Percentiles rank a stretch among this genome's conserved stretches.
Conservation (phyloP, 768 basidiomycete genomes). For the Boletus tomentosulus region DNA sequence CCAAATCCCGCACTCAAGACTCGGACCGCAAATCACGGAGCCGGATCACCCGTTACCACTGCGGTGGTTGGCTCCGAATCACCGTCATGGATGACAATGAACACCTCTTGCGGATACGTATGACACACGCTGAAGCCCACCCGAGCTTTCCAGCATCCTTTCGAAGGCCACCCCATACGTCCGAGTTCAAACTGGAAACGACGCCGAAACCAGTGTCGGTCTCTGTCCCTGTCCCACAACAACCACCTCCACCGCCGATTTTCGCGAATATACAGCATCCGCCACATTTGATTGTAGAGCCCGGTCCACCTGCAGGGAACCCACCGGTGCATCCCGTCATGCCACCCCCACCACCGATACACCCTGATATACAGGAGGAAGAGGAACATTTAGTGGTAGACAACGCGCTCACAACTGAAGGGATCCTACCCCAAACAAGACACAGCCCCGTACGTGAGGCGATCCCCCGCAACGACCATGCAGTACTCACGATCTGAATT, state of each 20-base stretch:
- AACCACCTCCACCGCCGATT: slow-evolving; percentile 14
- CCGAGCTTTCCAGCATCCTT: slow-evolving; percentile 32
- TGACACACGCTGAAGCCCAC: slow-evolving; percentile 34
- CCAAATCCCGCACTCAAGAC: slow-evolving; percentile 32
- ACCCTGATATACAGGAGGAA: slow-evolving; percentile 11
- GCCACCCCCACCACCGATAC: slow-evolving; percentile 6
- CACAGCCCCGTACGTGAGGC: slow-evolving; percentile 14
- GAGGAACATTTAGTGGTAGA: slow-evolving; percentile 17
- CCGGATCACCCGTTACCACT: slow-evolving; percentile 33
- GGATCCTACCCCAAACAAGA: slow-evolving; percentile 11
- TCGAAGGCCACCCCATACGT: slow-evolving; percentile 30
- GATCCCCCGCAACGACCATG: not conserved
- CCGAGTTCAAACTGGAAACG: slow-evolving; percentile 31
- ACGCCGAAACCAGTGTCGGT: slow-evolving; percentile 23
- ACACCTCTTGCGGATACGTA: slow-evolving; percentile 32
- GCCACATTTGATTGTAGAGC: slow-evolving; percentile 18
- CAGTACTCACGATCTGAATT: not conserved
- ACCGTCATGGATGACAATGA: slow-evolving; percentile 36
- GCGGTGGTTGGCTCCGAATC: slow-evolving; percentile 34
- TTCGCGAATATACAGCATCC: slow-evolving; percentile 23
- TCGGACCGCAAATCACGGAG: slow-evolving; percentile 33
- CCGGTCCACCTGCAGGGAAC: slow-evolving; percentile 11
- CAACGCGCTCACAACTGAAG: slow-evolving; percentile 15
- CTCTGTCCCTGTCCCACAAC: slow-evolving; percentile 4
- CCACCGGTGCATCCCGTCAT: slow-evolving; percentile 8